Conservation (phyloP, 768 basidiomycete genomes). For the Termitomyces heimii region DNA sequence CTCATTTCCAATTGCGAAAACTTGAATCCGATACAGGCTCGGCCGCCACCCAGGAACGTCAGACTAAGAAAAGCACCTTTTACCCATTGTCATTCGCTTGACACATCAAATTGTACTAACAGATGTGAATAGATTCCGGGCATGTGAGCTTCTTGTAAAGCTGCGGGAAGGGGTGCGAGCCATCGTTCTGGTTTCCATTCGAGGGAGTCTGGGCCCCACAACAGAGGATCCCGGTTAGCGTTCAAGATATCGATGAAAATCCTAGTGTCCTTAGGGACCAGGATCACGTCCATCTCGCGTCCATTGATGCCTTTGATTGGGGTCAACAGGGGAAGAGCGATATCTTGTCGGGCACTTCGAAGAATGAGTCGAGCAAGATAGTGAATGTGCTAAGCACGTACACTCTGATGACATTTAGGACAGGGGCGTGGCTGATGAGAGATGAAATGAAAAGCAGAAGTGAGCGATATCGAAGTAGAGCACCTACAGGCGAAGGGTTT, state of each 20-base stretch:
- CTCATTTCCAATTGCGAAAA: no score
- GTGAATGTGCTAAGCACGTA: not conserved
- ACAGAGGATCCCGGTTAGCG: not conserved
- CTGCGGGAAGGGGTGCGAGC: slow-evolving; percentile 27
- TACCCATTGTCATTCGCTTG: no score
- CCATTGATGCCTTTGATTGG: not conserved
- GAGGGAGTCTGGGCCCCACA: not conserved
- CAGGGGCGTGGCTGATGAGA: not conserved
- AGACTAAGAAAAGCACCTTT: no score
- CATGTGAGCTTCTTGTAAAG: slow-evolving; percentile 22
- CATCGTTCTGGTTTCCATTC: slow-evolving; percentile 17
- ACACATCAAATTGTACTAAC: no score
- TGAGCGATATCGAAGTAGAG: not conserved
- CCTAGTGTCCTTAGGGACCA: slow-evolving; percentile 18
- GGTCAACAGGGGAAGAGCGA: no score
- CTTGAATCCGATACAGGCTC: no score
- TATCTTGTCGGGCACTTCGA: no score
- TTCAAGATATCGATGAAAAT: not conserved
- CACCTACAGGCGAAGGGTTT: not conserved
- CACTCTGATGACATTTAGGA: not conserved
- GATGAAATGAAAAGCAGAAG: not conserved
- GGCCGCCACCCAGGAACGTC: no score
- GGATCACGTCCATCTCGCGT: slow-evolving; percentile 17
- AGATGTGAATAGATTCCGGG: slow-evolving; percentile 26
- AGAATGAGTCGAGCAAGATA: not conserved